Evolutionary conservation across 495 filamentous ascomycete species (phyloP).

Genomic region (Aspergillus taichungensis): DNA sequence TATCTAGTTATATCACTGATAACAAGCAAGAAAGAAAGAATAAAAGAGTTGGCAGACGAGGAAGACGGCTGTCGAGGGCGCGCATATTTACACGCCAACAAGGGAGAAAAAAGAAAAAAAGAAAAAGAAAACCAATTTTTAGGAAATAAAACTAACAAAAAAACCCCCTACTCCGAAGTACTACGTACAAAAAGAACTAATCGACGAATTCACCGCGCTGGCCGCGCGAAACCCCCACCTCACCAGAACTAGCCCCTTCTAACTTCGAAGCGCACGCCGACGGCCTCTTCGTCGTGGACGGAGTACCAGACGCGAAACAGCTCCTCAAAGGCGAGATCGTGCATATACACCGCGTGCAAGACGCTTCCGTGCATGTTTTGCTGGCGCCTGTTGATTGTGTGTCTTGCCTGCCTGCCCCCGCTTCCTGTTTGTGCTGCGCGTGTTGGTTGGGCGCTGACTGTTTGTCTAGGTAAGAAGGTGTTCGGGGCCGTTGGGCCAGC

Average conservation of each 20-base stretch:
- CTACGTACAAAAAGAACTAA: constrained; percentile 26
- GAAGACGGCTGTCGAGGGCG: too few relatives aligned
- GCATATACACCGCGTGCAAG: constrained; percentile 60
- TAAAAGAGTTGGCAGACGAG: too few relatives aligned
- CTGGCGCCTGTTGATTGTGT: constrained; percentile 64
- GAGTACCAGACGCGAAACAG: constrained; percentile 12
- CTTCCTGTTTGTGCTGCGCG: background rate
- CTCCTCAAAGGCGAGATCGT: constrained; percentile 56
- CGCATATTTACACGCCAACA: too few relatives aligned
- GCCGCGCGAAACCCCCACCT: constrained; percentile 23
- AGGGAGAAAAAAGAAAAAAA: too few relatives aligned
- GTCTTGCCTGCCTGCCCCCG: background rate
- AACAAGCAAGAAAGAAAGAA: too few relatives aligned
- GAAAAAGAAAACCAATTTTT: too few relatives aligned
- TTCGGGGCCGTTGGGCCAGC: constrained; percentile 80
- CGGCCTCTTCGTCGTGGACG: constrained; percentile 21
- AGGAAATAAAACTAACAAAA: too few relatives aligned
- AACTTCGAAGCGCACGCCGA: constrained; percentile 21
- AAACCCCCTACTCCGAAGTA: too few relatives aligned
- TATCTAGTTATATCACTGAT: too few relatives aligned
- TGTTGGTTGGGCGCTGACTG: background rate
- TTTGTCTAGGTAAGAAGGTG: constrained; percentile 50
- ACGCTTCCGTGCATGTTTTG: constrained; percentile 67
- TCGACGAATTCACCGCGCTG: constrained; percentile 14
- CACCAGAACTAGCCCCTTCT: constrained; percentile 19